Evolutionary conservation across 352 stramenopile genomes (phyloP).

Genomic region (Pythium pyrilobum): DNA sequence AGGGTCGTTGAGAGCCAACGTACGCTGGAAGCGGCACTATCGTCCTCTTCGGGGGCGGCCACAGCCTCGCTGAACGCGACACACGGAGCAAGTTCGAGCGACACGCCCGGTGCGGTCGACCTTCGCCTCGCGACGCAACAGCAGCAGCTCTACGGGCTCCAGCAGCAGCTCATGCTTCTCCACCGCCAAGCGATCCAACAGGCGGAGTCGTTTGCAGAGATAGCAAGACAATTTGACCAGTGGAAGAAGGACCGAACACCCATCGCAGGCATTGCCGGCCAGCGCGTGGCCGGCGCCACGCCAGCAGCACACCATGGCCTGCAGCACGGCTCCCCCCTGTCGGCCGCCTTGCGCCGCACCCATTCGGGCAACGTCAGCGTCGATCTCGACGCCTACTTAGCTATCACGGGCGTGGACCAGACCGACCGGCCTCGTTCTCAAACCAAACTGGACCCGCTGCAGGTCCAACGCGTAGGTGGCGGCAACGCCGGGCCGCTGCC

Average conservation of each 20-base stretch:
- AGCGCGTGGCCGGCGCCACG: conserved; percentile 17
- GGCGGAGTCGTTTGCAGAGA: conserved; percentile 32
- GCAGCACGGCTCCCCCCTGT: conserved; percentile 8
- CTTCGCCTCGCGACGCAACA: conserved; percentile 18
- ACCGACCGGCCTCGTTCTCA: conserved; percentile 44
- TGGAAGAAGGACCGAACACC: conserved; percentile 28
- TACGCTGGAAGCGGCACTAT: conserved; percentile 24
- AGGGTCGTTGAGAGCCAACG: conserved; percentile 41
- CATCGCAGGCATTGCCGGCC: conserved; percentile 21
- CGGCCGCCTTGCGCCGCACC: conserved; percentile 8
- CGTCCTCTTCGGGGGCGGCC: too few species aligned
- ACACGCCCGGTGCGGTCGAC: neutral
- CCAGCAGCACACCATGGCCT: neutral
- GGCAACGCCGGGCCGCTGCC: conserved; percentile 7
- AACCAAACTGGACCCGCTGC: conserved; percentile 53
- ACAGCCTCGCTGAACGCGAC: too few species aligned
- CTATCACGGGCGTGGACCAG: conserved; percentile 11
- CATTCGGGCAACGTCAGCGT: neutral
- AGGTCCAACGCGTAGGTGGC: conserved; percentile 36
- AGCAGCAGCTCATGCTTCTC: conserved; percentile 35
- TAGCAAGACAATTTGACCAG: conserved; percentile 33
- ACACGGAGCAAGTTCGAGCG: neutral
- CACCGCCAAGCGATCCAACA: conserved; percentile 31
- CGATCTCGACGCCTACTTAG: conserved; percentile 20
- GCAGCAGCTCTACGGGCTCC: conserved; percentile 17